Evolutionary conservation across 805 yeast genomes (phyloP).

Genomic region (Tetrapisispora arboricola): DNA sequence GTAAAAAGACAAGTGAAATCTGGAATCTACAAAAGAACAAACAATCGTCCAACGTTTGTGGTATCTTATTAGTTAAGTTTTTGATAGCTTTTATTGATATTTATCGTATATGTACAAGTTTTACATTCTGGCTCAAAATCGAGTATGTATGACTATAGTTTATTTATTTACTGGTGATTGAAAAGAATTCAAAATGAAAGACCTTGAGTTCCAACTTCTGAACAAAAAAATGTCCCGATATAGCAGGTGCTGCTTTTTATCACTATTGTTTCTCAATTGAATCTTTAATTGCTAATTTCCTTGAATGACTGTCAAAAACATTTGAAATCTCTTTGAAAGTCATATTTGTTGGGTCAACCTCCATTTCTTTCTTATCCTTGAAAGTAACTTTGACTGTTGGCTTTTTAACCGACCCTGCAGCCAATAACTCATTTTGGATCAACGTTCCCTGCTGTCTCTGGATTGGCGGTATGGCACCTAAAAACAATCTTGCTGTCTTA

Average conservation of each 20-base stretch:
- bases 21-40: no score
- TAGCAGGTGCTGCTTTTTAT: not conserved
- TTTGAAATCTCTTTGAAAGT: slow-evolving; percentile 53
- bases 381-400: slow-evolving; percentile 69
- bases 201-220: no score
- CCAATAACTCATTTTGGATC: slow-evolving; percentile 54
- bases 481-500: slow-evolving; percentile 67
- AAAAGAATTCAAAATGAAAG: no score
- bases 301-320: slow-evolving; percentile 70
- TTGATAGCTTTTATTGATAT: no score
- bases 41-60: no score
- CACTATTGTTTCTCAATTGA: slow-evolving; percentile 38
- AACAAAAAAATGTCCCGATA: no score
- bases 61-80: no score
- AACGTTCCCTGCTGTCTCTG: slow-evolving; percentile 47
- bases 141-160: no score
- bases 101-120: no score
- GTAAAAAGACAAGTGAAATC: not conserved
- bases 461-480: slow-evolving; percentile 71
- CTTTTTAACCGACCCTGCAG: slow-evolving; percentile 32
- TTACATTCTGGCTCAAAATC: no score
- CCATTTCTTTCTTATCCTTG: slow-evolving; percentile 66
- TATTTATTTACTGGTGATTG: no score
- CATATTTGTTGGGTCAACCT: slow-evolving; percentile 51
- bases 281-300: slow-evolving; percentile 66